Conservation (phyloP, 2,329 filamentous ascomycete genomes). For the Drechslerella stenobrocha region DNA sequence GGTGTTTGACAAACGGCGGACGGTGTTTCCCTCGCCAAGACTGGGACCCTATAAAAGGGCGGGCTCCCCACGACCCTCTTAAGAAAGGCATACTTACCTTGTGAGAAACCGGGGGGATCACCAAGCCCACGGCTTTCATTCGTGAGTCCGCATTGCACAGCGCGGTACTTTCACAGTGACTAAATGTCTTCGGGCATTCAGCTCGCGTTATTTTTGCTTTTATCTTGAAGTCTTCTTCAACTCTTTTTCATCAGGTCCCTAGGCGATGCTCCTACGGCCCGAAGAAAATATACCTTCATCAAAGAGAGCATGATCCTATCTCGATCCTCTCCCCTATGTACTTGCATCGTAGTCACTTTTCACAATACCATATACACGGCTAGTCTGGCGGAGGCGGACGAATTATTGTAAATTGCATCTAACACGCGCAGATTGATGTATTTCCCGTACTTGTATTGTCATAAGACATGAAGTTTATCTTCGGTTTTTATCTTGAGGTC, state of each 20-base stretch:
- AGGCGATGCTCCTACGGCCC: constrained; percentile 12
- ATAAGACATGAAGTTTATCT: too few species aligned
- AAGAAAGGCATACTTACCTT: constrained; percentile 11
- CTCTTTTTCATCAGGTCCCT: constrained; percentile 11
- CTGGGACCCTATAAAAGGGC: not conserved
- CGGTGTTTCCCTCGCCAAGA: not conserved
- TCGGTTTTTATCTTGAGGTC: too few species aligned
- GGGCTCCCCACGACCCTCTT: constrained; percentile 12
- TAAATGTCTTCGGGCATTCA: constrained; percentile 23
- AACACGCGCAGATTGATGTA: too few species aligned
- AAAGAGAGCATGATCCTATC: too few species aligned
- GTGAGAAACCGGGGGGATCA: constrained; percentile 9
- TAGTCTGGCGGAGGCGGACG: too few species aligned
- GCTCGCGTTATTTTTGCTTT: constrained; percentile 24
- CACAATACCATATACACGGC: too few species aligned
- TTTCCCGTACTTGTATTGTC: too few species aligned
- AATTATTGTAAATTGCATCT: too few species aligned
- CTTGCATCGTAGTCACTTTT: too few species aligned
- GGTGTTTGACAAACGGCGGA: too few species aligned
- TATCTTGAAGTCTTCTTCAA: constrained; percentile 4
- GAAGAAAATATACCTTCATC: constrained; percentile 2
- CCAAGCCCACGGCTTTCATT: not conserved
- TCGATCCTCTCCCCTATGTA: too few species aligned
- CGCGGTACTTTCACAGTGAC: constrained; percentile 21
- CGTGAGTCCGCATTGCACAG: constrained; percentile 27